Base-by-base conservation (phyloP, 192 early-diverging fungal genomes). In the Linnemannia exigua region DNA sequence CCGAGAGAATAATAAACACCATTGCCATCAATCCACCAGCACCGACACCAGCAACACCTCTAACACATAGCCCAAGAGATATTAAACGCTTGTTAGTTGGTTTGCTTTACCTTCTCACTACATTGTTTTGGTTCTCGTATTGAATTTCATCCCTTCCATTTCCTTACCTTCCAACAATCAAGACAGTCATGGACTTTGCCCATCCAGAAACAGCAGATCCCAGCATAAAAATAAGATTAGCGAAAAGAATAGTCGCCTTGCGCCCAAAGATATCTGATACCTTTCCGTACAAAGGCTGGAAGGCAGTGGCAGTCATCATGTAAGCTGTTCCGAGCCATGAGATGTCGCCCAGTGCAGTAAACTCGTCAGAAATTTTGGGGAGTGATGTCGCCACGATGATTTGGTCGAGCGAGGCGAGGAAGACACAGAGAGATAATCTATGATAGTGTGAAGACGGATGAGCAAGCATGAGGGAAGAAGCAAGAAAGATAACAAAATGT, bases 321-420 rank as follows among this genome's bases (percentile, higher is more conserved):
- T 96, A 97, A 35, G 92, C 89, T 38, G 92, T 94, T 52, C 93
- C 96, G 44, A 98, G 93, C 97, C 97, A 98, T 3, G 95, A 91
- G 38, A 95, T 91, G 63, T 94, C 90, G 25, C 82, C 81, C 2
- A 93, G 82, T 0, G 92, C 75, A 11, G 90, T 75, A 71, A 88
- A 93, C 15, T 93, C 77, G 17, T 77, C 70, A 41, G 88, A 77
- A 44, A 93, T 92, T 9, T 76, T 81, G 22, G 92, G 92, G 47
- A 93, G 81, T 67, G 88, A 87, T 0, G 90, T 92, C 19, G 88
- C 76, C 47, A 93, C 90, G 33, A 93, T 93, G 12, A 92, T 92
- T 50, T 84, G 88, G 75, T 93, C 91, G 36, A 91, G 84, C 14
- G 85, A 88, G 37, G 89, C 89, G 35, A 92, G 77, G 78, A 86